These are phyloP conservation scores for Cryptosporidium ryanae DNA, from an alignment of 169 alveolate species.

Conservation along the genomic window DNA sequence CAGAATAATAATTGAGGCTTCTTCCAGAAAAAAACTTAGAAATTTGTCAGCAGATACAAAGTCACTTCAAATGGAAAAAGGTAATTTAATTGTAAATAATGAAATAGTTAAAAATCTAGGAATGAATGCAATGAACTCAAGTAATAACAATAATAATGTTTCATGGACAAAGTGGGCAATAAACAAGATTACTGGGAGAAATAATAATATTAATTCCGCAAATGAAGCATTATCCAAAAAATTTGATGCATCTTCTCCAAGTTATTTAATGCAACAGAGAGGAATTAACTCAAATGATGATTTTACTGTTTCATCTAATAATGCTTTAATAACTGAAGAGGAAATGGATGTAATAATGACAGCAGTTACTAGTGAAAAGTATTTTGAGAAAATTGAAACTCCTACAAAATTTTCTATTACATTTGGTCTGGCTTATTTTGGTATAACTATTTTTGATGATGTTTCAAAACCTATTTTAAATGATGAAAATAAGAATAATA, in stretches of 20 bases:
- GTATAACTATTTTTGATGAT: slow-evolving; percentile 65
- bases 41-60: slow-evolving; percentile 45
- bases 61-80: slow-evolving; percentile 69
- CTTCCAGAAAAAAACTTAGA: slow-evolving; percentile 61
- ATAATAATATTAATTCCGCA: background rate
- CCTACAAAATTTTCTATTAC: slow-evolving; percentile 65
- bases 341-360: slow-evolving; percentile 72
- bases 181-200: slow-evolving; percentile 34
- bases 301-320: slow-evolving; percentile 42
- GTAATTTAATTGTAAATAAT: slow-evolving; percentile 19
- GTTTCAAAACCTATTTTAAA: slow-evolving; percentile 36
- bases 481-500: background rate
- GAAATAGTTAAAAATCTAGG: background rate
- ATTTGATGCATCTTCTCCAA: slow-evolving; percentile 25
- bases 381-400: slow-evolving; percentile 71
- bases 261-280: slow-evolving; percentile 49
- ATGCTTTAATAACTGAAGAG: slow-evolving; percentile 63
- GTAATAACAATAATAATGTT: background rate
- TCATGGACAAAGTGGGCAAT: slow-evolving; percentile 75
- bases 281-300: slow-evolving; percentile 32
- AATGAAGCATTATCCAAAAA: background rate
- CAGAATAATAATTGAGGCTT: slow-evolving; percentile 60
- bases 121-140: background rate
- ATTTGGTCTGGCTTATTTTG: slow-evolving; percentile 67
- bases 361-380: slow-evolving; percentile 69